phyloP scores from a whole-genome alignment of 2,329 filamentous ascomycete species.

The Xylariaceae sp. region DNA sequence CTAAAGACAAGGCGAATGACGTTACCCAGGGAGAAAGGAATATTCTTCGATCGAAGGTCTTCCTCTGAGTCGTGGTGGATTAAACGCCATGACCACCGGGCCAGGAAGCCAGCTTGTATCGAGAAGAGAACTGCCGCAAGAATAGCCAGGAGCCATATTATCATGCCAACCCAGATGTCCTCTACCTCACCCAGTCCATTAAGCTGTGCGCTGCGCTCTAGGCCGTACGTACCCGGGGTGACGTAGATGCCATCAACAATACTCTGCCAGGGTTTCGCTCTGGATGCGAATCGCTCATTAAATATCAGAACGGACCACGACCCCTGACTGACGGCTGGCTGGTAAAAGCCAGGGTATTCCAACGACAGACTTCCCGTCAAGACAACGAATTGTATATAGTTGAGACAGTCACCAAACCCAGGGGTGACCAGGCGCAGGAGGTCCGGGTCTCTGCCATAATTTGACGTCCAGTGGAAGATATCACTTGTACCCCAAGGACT shows the following conservation, averaged over 20 bases:
- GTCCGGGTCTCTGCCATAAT: constrained; percentile 94
- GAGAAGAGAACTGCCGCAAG: constrained; percentile 71
- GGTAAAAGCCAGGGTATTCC: constrained; percentile 92
- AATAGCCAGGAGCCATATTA: constrained; percentile 85
- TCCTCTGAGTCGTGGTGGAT: constrained; percentile 78
- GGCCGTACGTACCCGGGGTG: constrained; percentile 77
- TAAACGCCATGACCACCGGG: constrained; percentile 77
- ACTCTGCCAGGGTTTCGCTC: constrained; percentile 68
- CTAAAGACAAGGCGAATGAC: constrained; percentile 88
- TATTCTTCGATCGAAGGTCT: constrained; percentile 88
- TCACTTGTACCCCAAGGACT: constrained; percentile 95
- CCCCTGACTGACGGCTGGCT: constrained; percentile 85
- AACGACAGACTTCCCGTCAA: constrained; percentile 87
- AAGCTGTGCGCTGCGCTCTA: constrained; percentile 80
- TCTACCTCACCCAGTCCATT: constrained; percentile 77
- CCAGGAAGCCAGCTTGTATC: constrained; percentile 77
- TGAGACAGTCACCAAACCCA: constrained; percentile 93
- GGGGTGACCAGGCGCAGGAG: constrained; percentile 90
- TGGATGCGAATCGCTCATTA: constrained; percentile 84
- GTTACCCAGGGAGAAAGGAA: constrained; percentile 83
- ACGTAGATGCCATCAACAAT: constrained; percentile 87
- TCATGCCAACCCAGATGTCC: constrained; percentile 95
- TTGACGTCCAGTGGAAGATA: constrained; percentile 95
- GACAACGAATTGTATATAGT: constrained; percentile 93
- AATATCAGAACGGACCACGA: constrained; percentile 93